phyloP scores from a whole-genome alignment of 2,329 filamentous ascomycete species.

The Acrocalymma vagum region DNA sequence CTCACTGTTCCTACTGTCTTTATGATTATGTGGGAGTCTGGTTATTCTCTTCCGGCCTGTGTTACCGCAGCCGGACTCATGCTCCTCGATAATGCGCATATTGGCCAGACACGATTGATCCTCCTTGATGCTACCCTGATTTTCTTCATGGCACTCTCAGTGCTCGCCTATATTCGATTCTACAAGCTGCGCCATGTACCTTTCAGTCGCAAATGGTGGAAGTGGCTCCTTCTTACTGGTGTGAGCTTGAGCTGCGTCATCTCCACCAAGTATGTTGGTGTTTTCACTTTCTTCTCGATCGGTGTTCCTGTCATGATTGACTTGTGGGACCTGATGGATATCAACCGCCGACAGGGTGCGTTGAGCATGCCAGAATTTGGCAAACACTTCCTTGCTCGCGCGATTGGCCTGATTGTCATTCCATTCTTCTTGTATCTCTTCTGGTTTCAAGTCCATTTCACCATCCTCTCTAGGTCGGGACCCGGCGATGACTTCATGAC shows the following conservation, averaged over 20 bases:
- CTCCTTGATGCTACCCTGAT: slow-evolving; percentile 93
- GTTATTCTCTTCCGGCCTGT: slow-evolving; percentile 93
- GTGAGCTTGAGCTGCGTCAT: slow-evolving; percentile 97
- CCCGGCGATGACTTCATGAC: slow-evolving; percentile 99
- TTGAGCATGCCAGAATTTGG: slow-evolving; percentile 80
- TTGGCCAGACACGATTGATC: slow-evolving; percentile 94
- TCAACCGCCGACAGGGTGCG: slow-evolving; percentile 84
- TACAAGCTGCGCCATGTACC: slow-evolving; percentile 92
- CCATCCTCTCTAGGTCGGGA: slow-evolving; percentile 85
- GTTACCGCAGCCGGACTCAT: slow-evolving; percentile 85
- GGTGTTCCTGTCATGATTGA: slow-evolving; percentile 94
- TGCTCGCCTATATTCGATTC: slow-evolving; percentile 95
- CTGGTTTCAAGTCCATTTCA: slow-evolving; percentile 99
- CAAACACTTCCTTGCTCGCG: slow-evolving; percentile 89
- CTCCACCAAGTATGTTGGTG: slow-evolving; percentile 96
- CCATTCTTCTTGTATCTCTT: slow-evolving; percentile 99
- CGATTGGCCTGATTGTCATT: slow-evolving; percentile 85
- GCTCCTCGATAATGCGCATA: slow-evolving; percentile 96
- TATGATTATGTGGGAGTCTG: slow-evolving; percentile 99
- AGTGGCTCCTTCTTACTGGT: slow-evolving; percentile 95
- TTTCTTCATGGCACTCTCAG: slow-evolving; percentile 93
- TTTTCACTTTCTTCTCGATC: slow-evolving; percentile 97
- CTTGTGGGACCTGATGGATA: slow-evolving; percentile 91
- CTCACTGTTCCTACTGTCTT: slow-evolving; percentile 94
- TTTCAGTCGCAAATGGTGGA: slow-evolving; percentile 98